Evolutionary conservation across 169 alveolate genomes (phyloP).

Genomic region (Plasmodium yoelii): DNA sequence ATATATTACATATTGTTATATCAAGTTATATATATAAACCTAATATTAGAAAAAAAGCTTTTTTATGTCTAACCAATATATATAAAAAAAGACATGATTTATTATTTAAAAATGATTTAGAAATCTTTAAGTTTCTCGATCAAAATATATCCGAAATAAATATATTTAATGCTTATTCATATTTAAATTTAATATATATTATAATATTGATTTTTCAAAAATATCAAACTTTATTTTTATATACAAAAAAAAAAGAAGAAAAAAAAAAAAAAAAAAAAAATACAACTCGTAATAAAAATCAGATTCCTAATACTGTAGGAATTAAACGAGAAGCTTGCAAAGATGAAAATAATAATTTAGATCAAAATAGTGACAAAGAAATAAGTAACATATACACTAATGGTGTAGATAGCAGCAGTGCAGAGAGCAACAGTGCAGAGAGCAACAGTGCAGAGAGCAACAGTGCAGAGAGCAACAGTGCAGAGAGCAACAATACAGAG

Average conservation of each 20-base stretch:
- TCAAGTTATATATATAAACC: slow-evolving; percentile 77
- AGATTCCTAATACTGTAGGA: too few relatives aligned
- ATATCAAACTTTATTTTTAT: slow-evolving; percentile 22
- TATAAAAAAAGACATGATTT: slow-evolving; percentile 74
- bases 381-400: too few relatives aligned
- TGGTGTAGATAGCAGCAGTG: too few relatives aligned
- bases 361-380: too few relatives aligned
- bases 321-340: slow-evolving; percentile 7
- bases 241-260: slow-evolving; percentile 30
- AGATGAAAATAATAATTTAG: too few relatives aligned
- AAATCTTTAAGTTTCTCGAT: slow-evolving; percentile 76
- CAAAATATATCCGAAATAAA: slow-evolving; percentile 60
- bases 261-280: slow-evolving; percentile 8
- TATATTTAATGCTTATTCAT: slow-evolving; percentile 37
- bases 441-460: too few relatives aligned
- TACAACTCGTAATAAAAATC: too few relatives aligned
- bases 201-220: slow-evolving; percentile 61
- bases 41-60: slow-evolving; percentile 86
- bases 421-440: too few relatives aligned
- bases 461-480: too few relatives aligned
- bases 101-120: slow-evolving; percentile 68
- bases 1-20: slow-evolving; percentile 79
- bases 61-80: slow-evolving; percentile 84
- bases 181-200: slow-evolving; percentile 49
- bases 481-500: too few relatives aligned